Percentiles rank a stretch among this genome's conserved stretches.
Evolutionary conservation across 805 yeast genomes (phyloP).

Genomic region (Scheffersomyces amazonensis): DNA sequence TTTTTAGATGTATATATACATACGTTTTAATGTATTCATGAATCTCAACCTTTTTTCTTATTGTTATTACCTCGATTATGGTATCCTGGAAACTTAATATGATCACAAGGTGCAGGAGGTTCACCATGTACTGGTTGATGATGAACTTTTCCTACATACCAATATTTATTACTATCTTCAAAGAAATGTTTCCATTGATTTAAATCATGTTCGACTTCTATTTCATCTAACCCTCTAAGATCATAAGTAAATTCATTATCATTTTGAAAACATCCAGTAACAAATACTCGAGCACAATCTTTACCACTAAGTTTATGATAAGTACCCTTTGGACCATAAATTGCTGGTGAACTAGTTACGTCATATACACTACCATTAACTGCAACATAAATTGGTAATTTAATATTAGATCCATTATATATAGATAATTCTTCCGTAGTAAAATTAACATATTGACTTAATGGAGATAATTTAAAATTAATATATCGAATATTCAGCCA

Average conservation of each 20-base stretch:
- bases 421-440: slow-evolving; percentile 44
- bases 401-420: slow-evolving; percentile 49
- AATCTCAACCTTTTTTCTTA: not conserved
- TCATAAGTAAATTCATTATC: slow-evolving; percentile 62
- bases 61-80: not conserved
- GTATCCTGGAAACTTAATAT: slow-evolving; percentile 20
- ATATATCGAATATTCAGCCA: slow-evolving; percentile 42
- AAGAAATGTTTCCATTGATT: slow-evolving; percentile 54
- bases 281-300: slow-evolving; percentile 68
- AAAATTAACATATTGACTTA: slow-evolving; percentile 19
- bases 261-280: slow-evolving; percentile 63
- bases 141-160: slow-evolving; percentile 58
- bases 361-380: slow-evolving; percentile 63
- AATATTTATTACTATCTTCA: slow-evolving; percentile 45
- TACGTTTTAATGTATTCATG: not conserved
- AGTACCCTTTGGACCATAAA: slow-evolving; percentile 54
- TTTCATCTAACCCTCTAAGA: slow-evolving; percentile 53
- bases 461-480: slow-evolving; percentile 1
- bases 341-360: slow-evolving; percentile 46
- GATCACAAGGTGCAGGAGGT: slow-evolving; percentile 50
- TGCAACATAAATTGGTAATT: slow-evolving; percentile 55
- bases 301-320: slow-evolving; percentile 59
- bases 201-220: slow-evolving; percentile 38
- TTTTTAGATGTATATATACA: not conserved
- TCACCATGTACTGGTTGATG: slow-evolving; percentile 45